phyloP scores from a whole-genome alignment of 306 rosid genomes.

The Oxytropis ochrocephala region DNA sequence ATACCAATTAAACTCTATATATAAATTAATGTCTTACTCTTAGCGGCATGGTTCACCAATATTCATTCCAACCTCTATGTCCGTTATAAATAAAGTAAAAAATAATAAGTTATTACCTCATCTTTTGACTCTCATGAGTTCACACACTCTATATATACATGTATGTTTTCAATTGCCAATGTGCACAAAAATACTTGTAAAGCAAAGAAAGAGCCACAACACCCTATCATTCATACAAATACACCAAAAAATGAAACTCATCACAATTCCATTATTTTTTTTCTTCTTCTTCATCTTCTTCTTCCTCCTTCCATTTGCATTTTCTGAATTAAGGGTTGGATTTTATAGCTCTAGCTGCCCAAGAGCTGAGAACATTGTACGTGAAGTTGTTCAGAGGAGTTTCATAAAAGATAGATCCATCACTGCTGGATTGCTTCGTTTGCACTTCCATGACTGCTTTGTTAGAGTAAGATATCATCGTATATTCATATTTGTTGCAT shows the following conservation, averaged over 20 bases:
- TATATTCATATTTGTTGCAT: too few relatives aligned
- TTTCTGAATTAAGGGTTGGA: slow-evolving; percentile 32
- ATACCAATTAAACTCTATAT: too few relatives aligned
- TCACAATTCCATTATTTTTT: not conserved
- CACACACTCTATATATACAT: not conserved
- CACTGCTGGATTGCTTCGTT: slow-evolving; percentile 39
- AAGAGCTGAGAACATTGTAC: slow-evolving; percentile 33
- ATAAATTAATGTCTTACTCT: not conserved
- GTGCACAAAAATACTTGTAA: not conserved
- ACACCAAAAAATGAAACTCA: slow-evolving; percentile 9
- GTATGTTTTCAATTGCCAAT: not conserved
- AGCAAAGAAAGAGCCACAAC: not conserved
- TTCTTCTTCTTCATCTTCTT: not conserved
- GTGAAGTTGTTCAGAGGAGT: slow-evolving; percentile 25
- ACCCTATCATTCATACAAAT: too few relatives aligned
- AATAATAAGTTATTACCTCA: not conserved
- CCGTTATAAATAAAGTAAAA: not conserved
- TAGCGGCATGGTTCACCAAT: not conserved
- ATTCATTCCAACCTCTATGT: not conserved
- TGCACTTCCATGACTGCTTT: slow-evolving; percentile 67
- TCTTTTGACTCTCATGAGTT: not conserved
- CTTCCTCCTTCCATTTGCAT: slow-evolving; percentile 19
- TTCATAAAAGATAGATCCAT: slow-evolving; percentile 28
- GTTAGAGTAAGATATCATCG: slow-evolving; percentile 26
- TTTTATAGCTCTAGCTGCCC: slow-evolving; percentile 42